Percentiles rank a stretch among this genome's conserved stretches.
phyloP scores from a whole-genome alignment of 2,329 filamentous ascomycete species.

The Calonectria fujianensis region DNA sequence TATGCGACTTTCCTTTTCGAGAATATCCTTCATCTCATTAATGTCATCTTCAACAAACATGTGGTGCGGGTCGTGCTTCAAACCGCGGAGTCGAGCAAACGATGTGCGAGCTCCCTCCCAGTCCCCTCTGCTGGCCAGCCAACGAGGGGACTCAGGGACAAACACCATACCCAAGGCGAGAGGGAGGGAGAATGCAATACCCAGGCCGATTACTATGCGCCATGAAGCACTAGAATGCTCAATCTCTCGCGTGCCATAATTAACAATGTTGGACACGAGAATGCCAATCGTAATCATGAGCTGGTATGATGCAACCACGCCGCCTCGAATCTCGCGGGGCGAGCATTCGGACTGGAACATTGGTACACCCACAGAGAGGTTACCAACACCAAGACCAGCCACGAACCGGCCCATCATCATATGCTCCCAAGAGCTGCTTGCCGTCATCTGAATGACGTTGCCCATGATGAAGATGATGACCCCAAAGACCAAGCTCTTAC shows the following conservation, averaged over 20 bases:
- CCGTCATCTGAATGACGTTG: slow-evolving; percentile 79
- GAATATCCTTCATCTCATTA: slow-evolving; percentile 69
- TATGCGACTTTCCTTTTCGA: slow-evolving; percentile 66
- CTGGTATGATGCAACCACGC: slow-evolving; percentile 82
- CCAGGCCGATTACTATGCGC: slow-evolving; percentile 77
- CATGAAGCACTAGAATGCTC: slow-evolving; percentile 69
- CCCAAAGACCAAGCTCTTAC: slow-evolving; percentile 71
- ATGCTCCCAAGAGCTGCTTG: slow-evolving; percentile 76
- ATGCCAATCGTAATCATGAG: slow-evolving; percentile 84
- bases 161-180: slow-evolving; percentile 72
- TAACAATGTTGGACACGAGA: slow-evolving; percentile 73
- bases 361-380: slow-evolving; percentile 78
- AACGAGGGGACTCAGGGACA: slow-evolving; percentile 75
- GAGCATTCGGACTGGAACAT: slow-evolving; percentile 81
- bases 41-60: slow-evolving; percentile 71
- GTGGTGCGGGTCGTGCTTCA: slow-evolving; percentile 67
- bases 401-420: slow-evolving; percentile 79
- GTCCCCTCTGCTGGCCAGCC: slow-evolving; percentile 69
- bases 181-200: slow-evolving; percentile 71
- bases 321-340: slow-evolving; percentile 77
- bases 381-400: slow-evolving; percentile 81
- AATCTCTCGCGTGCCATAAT: slow-evolving; percentile 69
- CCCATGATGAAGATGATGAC: slow-evolving; percentile 77
- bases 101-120: slow-evolving; percentile 70
- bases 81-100: slow-evolving; percentile 71